A percentile compares a stretch with the other conserved stretches of the same genome.
These are phyloP conservation scores for Schoenoplectus triqueter DNA, from an alignment of 202 grass and related monocot species.

Conservation along the genomic window DNA sequence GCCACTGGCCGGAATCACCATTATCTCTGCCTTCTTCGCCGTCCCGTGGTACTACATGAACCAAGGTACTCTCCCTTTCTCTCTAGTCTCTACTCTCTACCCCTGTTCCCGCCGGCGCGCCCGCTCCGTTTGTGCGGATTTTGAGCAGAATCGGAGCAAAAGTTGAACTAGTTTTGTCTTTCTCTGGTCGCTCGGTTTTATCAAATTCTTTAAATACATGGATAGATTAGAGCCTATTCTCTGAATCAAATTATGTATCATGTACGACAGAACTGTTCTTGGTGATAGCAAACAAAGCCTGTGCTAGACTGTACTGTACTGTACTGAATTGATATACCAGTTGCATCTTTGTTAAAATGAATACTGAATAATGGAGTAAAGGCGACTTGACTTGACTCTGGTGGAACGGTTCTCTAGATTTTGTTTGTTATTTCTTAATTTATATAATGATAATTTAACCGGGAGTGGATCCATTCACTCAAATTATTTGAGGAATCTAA, in stretches of 20 bases:
- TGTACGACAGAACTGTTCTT: no score
- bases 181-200: neutral
- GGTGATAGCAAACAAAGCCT: no score
- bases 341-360: neutral
- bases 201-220: neutral
- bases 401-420: no score
- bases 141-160: neutral
- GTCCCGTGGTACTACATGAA: slow-evolving; percentile 77
- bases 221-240: neutral
- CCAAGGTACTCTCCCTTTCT: slow-evolving; percentile 50
- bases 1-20: slow-evolving; percentile 74
- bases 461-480: neutral
- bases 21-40: slow-evolving; percentile 67
- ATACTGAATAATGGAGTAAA: no score
- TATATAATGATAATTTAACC: neutral
- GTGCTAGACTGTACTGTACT: neutral
- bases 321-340: neutral
- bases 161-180: neutral
- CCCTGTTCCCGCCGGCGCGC: neutral
- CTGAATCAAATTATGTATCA: neutral
- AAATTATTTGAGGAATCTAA: neutral
- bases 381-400: no score
- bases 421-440: no score
- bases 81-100: neutral
- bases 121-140: neutral